phyloP scores from a whole-genome alignment of 2,329 filamentous ascomycete species.

The Xylariaceae sp. region DNA sequence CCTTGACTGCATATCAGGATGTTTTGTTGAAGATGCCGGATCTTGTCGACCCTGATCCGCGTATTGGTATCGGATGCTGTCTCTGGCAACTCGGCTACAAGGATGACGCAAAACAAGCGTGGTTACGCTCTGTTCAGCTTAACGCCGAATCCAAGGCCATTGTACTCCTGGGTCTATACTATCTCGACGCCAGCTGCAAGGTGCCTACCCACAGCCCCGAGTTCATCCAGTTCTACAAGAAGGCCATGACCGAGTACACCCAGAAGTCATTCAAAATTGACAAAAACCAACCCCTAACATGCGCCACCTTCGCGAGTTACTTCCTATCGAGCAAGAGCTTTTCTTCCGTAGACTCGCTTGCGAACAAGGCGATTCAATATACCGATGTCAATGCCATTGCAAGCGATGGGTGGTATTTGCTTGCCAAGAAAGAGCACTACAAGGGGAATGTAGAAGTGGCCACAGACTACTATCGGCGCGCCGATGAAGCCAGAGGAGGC shows the following conservation, averaged over 20 bases:
- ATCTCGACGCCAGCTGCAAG: constrained; percentile 79
- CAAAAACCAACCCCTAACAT: constrained; percentile 84
- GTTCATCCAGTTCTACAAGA: constrained; percentile 81
- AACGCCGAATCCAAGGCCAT: constrained; percentile 82
- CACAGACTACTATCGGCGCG: constrained; percentile 78
- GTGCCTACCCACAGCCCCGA: constrained; percentile 77
- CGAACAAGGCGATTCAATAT: constrained; percentile 88
- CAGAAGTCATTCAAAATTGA: constrained; percentile 92
- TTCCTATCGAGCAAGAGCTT: constrained; percentile 80
- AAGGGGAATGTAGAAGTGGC: constrained; percentile 69
- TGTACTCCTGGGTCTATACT: constrained; percentile 83
- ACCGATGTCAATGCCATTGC: constrained; percentile 96
- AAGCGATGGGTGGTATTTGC: constrained; percentile 94
- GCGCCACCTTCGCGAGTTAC: constrained; percentile 83
- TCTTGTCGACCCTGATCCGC: constrained; percentile 85
- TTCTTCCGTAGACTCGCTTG: constrained; percentile 75
- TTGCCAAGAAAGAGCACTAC: constrained; percentile 87
- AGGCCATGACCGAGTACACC: constrained; percentile 89
- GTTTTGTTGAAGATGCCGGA: constrained; percentile 81
- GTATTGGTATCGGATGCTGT: constrained; percentile 94
- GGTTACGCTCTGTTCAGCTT: constrained; percentile 81
- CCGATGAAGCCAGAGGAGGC: constrained; percentile 87
- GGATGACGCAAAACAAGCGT: constrained; percentile 83
- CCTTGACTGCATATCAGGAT: constrained; percentile 79
- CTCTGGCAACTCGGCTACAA: constrained; percentile 96